phyloP scores from a whole-genome alignment of 2,329 filamentous ascomycete species.

The Apiospora arundinis region DNA sequence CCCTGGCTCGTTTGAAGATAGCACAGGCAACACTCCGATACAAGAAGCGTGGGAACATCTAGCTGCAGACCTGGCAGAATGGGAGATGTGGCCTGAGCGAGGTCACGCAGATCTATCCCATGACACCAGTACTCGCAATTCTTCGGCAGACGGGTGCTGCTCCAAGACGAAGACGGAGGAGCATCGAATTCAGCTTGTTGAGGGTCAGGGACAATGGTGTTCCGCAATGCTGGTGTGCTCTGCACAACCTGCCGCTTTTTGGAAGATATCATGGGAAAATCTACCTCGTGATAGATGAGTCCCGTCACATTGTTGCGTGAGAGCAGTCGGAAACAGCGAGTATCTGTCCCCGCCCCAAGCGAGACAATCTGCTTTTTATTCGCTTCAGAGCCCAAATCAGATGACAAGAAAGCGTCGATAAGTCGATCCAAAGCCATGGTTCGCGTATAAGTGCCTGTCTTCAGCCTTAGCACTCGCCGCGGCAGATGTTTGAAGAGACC shows the following conservation, averaged over 20 bases:
- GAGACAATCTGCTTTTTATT: conserved; percentile 77
- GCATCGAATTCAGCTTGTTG: conserved; percentile 34
- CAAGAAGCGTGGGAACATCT: conserved; percentile 77
- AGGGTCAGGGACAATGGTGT: conserved; percentile 19
- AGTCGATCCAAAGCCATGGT: conserved; percentile 83
- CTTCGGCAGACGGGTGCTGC: conserved; percentile 42
- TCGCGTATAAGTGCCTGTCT: conserved; percentile 85
- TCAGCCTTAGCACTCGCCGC: conserved; percentile 34
- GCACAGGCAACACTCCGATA: conserved; percentile 95
- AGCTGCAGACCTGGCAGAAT: conserved; percentile 54
- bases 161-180: conserved; percentile 44
- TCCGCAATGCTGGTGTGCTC: conserved; percentile 48
- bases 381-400: conserved; percentile 32
- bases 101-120: conserved; percentile 72
- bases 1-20: conserved; percentile 77
- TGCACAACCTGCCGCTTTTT: conserved; percentile 66
- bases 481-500: conserved; percentile 20
- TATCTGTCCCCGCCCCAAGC: conserved; percentile 92
- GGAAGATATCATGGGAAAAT: conserved; percentile 78
- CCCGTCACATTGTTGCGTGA: conserved; percentile 45
- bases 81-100: conserved; percentile 44
- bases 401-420: conserved; percentile 71
- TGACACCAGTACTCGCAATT: conserved; percentile 62
- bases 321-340: conserved; percentile 80
- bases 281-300: conserved; percentile 88